Conservation (phyloP, 2,329 filamentous ascomycete species). For the Monosporascus sp. region DNA sequence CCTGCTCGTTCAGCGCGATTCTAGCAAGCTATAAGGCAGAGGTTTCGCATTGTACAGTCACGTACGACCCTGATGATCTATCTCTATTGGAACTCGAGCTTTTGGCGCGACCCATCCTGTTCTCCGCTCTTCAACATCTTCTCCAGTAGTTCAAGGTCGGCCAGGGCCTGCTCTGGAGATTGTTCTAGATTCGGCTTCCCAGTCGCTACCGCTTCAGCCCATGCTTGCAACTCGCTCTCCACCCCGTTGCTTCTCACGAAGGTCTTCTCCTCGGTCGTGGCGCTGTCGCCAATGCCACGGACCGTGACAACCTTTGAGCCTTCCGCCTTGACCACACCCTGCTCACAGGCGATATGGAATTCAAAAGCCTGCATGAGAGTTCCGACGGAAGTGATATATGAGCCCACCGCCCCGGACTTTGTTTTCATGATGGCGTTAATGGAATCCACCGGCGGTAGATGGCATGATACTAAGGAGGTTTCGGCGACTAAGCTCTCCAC, state of each 20-base stretch:
- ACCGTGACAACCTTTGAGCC: conserved; percentile 39
- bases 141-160: conserved; percentile 56
- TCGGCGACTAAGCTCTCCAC: conserved; percentile 48
- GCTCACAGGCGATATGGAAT: conserved; percentile 53
- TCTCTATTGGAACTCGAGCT: conserved; percentile 34
- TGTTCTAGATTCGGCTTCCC: conserved; percentile 47
- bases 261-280: conserved; percentile 35
- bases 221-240: conserved; percentile 55
- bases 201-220: conserved; percentile 47
- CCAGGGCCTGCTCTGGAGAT: conserved; percentile 52
- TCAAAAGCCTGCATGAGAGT: conserved; percentile 48
- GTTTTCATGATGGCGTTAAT: conserved; percentile 54
- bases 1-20: conserved; percentile 35
- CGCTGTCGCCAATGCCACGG: conserved; percentile 27
- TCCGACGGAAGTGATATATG: conserved; percentile 53
- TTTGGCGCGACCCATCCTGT: conserved; percentile 33
- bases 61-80: background rate
- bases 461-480: conserved; percentile 46
- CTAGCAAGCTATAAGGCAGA: conserved; percentile 22
- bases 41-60: background rate
- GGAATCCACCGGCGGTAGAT: conserved; percentile 63
- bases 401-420: conserved; percentile 49
- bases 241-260: conserved; percentile 51
- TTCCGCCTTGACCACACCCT: conserved; percentile 47
- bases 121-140: conserved; percentile 45